Evolutionary conservation across 1,139 yeast genomes (phyloP).

Genomic region (Yamadazyma siamensis): DNA sequence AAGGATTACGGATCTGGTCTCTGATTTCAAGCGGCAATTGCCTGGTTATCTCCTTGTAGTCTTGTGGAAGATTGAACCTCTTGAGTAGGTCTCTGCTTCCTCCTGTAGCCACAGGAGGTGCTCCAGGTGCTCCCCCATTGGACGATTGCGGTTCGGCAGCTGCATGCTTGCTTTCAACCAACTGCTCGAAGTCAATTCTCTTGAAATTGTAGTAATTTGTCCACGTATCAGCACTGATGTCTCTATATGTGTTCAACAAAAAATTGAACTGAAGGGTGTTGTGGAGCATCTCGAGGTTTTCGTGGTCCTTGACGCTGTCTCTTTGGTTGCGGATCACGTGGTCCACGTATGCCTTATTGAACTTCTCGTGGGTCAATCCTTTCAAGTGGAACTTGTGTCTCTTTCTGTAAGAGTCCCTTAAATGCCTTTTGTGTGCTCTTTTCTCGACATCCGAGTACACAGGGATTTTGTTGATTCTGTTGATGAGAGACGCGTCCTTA

Average conservation of each 20-base stretch:
- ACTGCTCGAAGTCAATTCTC: slow-evolving; percentile 38
- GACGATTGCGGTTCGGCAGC: slow-evolving; percentile 1
- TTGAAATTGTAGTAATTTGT: slow-evolving; percentile 37
- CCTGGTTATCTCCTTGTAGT: slow-evolving; percentile 29
- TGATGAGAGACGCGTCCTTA: slow-evolving; percentile 44
- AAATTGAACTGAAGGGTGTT: slow-evolving; percentile 42
- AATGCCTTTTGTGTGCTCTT: slow-evolving; percentile 12
- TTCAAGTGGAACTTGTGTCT: slow-evolving; percentile 29
- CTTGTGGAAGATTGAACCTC: slow-evolving; percentile 34
- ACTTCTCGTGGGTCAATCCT: slow-evolving; percentile 38
- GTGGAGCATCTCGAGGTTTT: slow-evolving; percentile 44
- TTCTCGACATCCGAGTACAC: slow-evolving; percentile 14
- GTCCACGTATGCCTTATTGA: slow-evolving; percentile 31
- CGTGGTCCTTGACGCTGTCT: slow-evolving; percentile 33
- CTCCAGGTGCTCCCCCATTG: too few relatives aligned
- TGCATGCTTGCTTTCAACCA: slow-evolving; percentile 11
- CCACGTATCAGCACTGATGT: slow-evolving; percentile 42
- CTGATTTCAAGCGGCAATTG: slow-evolving; percentile 36
- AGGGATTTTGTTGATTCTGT: slow-evolving; percentile 31
- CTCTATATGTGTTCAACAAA: slow-evolving; percentile 39
- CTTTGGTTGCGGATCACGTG: slow-evolving; percentile 27
- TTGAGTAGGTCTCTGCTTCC: slow-evolving; percentile 6
- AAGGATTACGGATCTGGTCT: slow-evolving; percentile 31
- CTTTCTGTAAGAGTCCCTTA: slow-evolving; percentile 11
- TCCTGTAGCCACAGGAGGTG: too few relatives aligned